Base-by-base conservation (phyloP, 495 filamentous ascomycete species). In the Parathielavia appendiculata region DNA sequence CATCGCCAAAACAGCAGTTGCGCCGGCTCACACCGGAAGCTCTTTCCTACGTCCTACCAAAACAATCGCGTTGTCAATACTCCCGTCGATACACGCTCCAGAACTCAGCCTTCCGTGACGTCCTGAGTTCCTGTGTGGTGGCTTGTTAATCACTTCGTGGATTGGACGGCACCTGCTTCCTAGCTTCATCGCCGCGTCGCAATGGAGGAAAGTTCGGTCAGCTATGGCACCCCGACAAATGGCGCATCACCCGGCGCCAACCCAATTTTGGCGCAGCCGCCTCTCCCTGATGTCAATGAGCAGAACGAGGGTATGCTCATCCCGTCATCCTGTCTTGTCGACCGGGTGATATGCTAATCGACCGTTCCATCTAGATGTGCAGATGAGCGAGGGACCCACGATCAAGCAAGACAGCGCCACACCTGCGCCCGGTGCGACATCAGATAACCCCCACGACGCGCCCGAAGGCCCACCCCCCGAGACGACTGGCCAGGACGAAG, bases 401-500 rank as follows among this genome's bases (percentile, higher is more conserved):
- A 78, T 81, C 46, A 80, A 80, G 61, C 80, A 85, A 63, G 78
- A 78, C 56, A 75, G 72, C 60, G 70, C 71, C 50, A 77, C 76
- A 23, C 71, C 77, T 46, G 78, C 82, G 36, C 79, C 82, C 41
- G 75, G 76, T 55, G 75, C 74, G 57, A 66, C 80, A 54, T 90
- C 88, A 44, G 89, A 95, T 71, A 91, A 92, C 70, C 89, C 88
- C 46, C 76, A 93, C 60, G 90, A 96, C 77, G 90, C 89, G 54
- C 89, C 90, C 50, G 83, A 86, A 47, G 91, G 82, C 10, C 89
- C 91, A 35, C 81, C 82, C 63, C 80, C 83, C 36, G 87, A 86
- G 68, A 83, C 75, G 35, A 83, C 83, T 35, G 77, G 74, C 39
- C 86, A 90, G 60, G 91, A 96, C 66, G 89, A 91, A 65, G 90